Conservation (phyloP, 306 rosid genomes). For the Prunus campanulata region DNA sequence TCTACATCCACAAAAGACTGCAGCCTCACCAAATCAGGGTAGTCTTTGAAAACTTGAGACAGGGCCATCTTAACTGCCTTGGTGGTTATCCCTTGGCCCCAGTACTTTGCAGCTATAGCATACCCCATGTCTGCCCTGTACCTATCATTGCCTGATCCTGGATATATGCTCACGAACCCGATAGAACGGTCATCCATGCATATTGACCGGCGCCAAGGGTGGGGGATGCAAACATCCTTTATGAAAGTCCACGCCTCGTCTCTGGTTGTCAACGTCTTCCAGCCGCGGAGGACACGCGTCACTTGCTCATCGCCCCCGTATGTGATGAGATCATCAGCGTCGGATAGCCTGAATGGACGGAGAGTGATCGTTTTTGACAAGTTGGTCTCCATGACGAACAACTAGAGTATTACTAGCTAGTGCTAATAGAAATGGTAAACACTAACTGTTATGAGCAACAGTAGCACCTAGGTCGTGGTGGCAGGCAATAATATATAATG, state of each 20-base stretch:
- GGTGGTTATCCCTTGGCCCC: conserved; percentile 56
- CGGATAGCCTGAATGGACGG: conserved; percentile 47
- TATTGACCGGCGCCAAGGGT: conserved; percentile 57
- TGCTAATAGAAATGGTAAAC: neutral
- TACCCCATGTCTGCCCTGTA: conserved; percentile 49
- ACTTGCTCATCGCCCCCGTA: conserved; percentile 61
- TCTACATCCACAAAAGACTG: conserved; percentile 36
- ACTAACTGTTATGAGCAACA: neutral
- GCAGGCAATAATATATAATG: neutral
- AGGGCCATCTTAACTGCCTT: conserved; percentile 37
- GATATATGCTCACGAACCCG: conserved; percentile 36
- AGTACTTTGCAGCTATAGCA: conserved; percentile 39
- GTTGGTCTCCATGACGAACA: conserved; percentile 26
- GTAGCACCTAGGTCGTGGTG: neutral
- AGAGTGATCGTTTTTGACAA: conserved; percentile 27
- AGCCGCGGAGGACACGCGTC: conserved; percentile 17
- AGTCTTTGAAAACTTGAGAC: conserved; percentile 43
- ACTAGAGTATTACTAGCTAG: neutral
- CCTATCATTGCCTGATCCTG: conserved; percentile 38
- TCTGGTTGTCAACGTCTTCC: conserved; percentile 41
- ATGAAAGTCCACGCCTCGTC: conserved; percentile 58
- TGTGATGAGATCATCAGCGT: conserved; percentile 48
- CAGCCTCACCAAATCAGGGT: conserved; percentile 48
- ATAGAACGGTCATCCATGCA: conserved; percentile 48
- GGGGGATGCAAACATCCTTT: conserved; percentile 57